Evolutionary conservation across 169 alveolate genomes (phyloP).

Genomic region (Plasmodium sp.): DNA sequence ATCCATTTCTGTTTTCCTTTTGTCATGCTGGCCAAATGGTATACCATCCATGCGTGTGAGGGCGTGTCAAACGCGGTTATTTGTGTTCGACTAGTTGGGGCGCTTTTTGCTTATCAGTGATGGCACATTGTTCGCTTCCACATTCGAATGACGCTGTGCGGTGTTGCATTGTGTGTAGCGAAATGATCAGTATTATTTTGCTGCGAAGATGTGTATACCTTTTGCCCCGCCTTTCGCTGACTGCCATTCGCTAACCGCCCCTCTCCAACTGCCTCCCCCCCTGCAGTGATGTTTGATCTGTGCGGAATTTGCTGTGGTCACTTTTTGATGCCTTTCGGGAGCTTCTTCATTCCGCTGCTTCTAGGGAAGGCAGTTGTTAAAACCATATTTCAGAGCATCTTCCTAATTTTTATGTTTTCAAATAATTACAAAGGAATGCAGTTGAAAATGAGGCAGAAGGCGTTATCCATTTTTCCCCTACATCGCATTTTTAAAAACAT

Average conservation of each 20-base stretch:
- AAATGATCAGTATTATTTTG: neutral
- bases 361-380: slow-evolving; percentile 93
- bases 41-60: neutral
- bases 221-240: neutral
- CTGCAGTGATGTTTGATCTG: slow-evolving; percentile 87
- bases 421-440: slow-evolving; percentile 66
- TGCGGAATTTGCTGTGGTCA: slow-evolving; percentile 96
- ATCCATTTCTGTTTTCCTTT: slow-evolving; percentile 88
- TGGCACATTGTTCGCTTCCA: neutral
- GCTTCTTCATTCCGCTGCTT: slow-evolving; percentile 92
- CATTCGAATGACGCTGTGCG: neutral
- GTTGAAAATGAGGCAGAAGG: slow-evolving; percentile 18
- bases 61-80: neutral
- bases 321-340: slow-evolving; percentile 90
- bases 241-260: neutral
- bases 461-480: slow-evolving; percentile 28
- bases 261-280: neutral
- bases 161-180: neutral
- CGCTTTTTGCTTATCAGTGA: neutral
- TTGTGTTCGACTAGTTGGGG: neutral
- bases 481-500: slow-evolving; percentile 17
- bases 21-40: slow-evolving; percentile 92
- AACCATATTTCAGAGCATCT: slow-evolving; percentile 86
- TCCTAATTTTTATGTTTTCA: slow-evolving; percentile 87
- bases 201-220: neutral